Evolutionary conservation across 148 eudicot species (phyloP).

Genomic region (Limonium bicolor): DNA sequence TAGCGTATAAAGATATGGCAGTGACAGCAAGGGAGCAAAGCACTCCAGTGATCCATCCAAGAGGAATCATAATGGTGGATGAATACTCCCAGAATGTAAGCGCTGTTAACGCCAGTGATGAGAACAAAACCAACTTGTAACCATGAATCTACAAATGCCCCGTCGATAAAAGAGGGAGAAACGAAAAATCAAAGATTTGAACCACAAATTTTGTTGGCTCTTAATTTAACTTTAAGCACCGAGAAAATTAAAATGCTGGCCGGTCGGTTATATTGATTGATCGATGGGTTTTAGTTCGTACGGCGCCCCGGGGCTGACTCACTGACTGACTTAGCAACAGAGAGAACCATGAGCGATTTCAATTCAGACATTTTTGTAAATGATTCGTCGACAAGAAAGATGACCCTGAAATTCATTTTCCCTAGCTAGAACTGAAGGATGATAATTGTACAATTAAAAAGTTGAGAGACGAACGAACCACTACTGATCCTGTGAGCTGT

Average conservation of each 20-base stretch:
- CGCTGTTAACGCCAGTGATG: constrained; percentile 78
- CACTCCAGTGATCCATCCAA: constrained; percentile 71
- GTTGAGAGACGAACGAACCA: constrained; percentile 20
- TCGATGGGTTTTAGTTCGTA: no score
- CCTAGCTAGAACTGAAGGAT: neutral
- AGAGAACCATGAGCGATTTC: neutral
- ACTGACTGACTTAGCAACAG: no score
- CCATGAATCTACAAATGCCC: constrained; percentile 60
- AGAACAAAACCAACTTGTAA: constrained; percentile 78
- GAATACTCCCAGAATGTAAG: constrained; percentile 75
- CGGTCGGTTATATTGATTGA: no score
- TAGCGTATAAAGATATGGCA: constrained; percentile 53
- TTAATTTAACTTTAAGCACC: constrained; percentile 9
- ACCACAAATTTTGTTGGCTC: constrained; percentile 3
- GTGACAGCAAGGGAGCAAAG: constrained; percentile 57
- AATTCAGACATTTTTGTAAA: neutral
- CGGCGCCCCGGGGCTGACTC: no score
- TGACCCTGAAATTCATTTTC: no score
- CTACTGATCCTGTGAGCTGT: constrained; percentile 76
- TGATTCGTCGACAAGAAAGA: neutral
- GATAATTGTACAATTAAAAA: neutral
- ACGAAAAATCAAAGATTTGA: neutral
- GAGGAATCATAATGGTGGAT: constrained; percentile 67
- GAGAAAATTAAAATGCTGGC: no score
- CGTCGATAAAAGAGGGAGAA: neutral